Evolutionary conservation across 768 basidiomycete species (phyloP), one percentile per base, ranked within the genome.

Genomic region (Hygrocybe coccinea): DNA sequence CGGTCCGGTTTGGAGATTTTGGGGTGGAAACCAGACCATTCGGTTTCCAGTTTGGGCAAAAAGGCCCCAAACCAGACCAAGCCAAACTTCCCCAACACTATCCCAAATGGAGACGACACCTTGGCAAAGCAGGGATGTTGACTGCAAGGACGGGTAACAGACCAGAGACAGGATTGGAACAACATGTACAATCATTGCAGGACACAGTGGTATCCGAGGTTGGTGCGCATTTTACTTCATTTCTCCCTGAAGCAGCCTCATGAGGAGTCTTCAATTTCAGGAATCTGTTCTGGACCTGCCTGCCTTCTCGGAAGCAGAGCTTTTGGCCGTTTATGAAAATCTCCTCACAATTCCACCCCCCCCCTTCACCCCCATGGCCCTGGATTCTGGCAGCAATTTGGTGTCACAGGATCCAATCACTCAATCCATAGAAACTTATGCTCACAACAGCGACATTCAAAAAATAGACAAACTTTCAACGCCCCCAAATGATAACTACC

Each of bases 301-400:
- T 8, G 59, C 65, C 2, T 80, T 74, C 56, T 69, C 72, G 1
- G 79, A 80, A 58, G 71, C 74, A 17, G 76, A 77, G 8, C 63
- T 80, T 3, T 38, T 74, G 44, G 53, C 63, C 1, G 57, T 80
- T 45, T 80, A 80, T 56, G 71, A 77, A 54, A 76, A 79, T 54
- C 63, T 80, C 17, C 70, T 79, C 21, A 69, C 73, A 19, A 64
- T 74, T 25, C 68, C 69, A 15, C 47, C 55, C 36, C 36, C 37
- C 17, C 54, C n/a, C n/a, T n/a, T n/a, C n/a, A n/a, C 58, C 7
- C 11, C 51, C 2, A 15, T 56, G 15, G 56, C 65, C 47, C 5
- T 38, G 29, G 29, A 29, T 29, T 29, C 29, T 29, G 29, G 29
- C 29, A 29, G 29, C 29, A 29, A 29, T 29, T 29, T 8, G 29